Evolutionary conservation across 768 basidiomycete genomes (phyloP).

Genomic region (Rhodosporidiobolus sp.): DNA sequence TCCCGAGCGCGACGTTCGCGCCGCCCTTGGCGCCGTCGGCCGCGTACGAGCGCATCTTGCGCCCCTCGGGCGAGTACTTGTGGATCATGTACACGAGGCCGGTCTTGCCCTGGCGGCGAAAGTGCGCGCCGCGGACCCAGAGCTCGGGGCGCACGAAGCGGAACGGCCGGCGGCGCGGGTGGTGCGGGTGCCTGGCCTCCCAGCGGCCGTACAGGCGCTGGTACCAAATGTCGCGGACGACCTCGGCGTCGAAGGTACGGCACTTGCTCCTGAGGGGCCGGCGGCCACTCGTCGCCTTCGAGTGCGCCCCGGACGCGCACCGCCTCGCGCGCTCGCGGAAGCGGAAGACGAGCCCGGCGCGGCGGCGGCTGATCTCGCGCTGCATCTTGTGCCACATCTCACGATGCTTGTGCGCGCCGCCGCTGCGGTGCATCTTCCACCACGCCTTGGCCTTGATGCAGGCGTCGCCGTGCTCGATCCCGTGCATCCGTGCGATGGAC

Average conservation of each 20-base stretch:
- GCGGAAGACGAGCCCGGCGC: not conserved
- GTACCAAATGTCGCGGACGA: slow-evolving; percentile 18
- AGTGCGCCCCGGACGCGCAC: not conserved
- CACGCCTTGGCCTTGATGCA: too few species aligned
- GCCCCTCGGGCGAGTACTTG: slow-evolving; percentile 1
- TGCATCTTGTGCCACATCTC: not conserved
- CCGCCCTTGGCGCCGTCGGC: not conserved
- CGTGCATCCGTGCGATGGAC: not conserved
- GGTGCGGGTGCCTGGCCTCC: too few species aligned
- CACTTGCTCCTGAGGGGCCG: too few species aligned
- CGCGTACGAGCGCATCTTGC: not conserved
- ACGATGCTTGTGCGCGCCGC: not conserved
- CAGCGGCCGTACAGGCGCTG: not conserved
- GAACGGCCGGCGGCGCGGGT: not conserved
- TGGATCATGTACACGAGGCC: slow-evolving; percentile 3
- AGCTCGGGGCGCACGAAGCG: not conserved
- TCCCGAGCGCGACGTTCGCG: not conserved
- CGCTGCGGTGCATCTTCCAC: not conserved
- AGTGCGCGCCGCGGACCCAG: not conserved
- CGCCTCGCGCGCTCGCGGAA: not conserved
- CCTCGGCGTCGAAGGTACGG: slow-evolving; percentile 12
- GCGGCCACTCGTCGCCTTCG: too few species aligned
- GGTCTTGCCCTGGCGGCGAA: not conserved
- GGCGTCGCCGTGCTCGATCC: not conserved
- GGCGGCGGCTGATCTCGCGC: not conserved